Base-by-base conservation (phyloP, 2,329 filamentous ascomycete species). In the Claviceps sorghi region DNA sequence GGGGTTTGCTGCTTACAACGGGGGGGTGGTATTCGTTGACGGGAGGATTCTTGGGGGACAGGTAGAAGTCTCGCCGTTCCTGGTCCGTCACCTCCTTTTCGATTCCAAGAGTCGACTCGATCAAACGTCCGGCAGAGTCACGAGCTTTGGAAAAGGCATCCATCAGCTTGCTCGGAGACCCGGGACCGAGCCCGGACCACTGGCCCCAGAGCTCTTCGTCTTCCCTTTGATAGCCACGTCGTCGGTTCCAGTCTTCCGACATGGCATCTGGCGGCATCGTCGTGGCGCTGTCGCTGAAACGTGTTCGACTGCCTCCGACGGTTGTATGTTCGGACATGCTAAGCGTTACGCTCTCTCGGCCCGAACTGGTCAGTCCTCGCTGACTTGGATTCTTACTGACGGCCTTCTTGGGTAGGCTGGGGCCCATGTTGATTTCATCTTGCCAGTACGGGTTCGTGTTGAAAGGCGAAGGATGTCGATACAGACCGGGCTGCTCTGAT, bases 401-500 rank as follows among this genome's bases (percentile, higher is more conserved):
- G 53, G 76, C 69, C 65, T 83, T 77, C 61, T 83, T 83, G 34
- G 82, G 83, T 38, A 86, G 76, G 3, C 79, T 81, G 2, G 90
- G 90, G 0, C 90, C 90, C 69, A 90, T 77, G 56, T 74, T 75
- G 58, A 96, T 94, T 67, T 96, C 90, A 63, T 93, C 86, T 34
- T 78, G 73, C 90, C 90, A 96, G 68, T 87, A 88, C 13, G 84
- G 83, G 61, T 96, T 96, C 30, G 88, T 95, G 61, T 83, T 84
- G 60, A 88, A 93, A 1, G 88, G 86, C 45, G 82, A 80, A 1
- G 85, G 89, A 61, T 96, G 89, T 49, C 81, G 76, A 66, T 95
- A 93, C 11, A 81, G 67, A 42, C 79, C 80, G 0, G 87, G 86
- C 64, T 89, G 80, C 57, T 88, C 80, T 52, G 76, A 77, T 59